phyloP scores from a whole-genome alignment of 2,329 filamentous ascomycete genomes.

The Verruconis gallopava region DNA sequence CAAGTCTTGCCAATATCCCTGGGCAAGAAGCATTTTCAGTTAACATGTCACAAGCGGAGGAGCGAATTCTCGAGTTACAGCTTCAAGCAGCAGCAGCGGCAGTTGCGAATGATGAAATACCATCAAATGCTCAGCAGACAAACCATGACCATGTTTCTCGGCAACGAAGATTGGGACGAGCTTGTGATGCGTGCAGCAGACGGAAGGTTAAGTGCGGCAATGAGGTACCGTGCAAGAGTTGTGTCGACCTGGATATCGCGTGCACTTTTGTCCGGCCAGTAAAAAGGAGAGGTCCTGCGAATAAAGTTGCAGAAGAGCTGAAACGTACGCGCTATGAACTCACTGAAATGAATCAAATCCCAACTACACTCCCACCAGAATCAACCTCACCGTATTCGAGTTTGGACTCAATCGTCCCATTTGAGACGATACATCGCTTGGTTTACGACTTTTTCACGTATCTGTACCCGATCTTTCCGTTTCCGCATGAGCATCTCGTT shows the following conservation, averaged over 20 bases:
- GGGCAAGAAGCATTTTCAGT: too few relatives aligned
- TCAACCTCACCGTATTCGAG: constrained; percentile 14
- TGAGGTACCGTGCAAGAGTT: constrained; percentile 54
- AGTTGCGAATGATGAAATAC: too few relatives aligned
- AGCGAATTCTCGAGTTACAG: too few relatives aligned
- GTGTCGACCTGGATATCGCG: constrained; percentile 50
- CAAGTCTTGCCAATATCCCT: too few relatives aligned
- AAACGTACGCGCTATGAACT: constrained; percentile 35
- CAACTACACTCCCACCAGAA: neutral
- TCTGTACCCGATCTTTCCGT: constrained; percentile 63
- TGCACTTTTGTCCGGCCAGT: constrained; percentile 55
- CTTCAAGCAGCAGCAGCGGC: too few relatives aligned
- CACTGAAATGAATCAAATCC: constrained; percentile 13
- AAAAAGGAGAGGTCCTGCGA: constrained; percentile 51
- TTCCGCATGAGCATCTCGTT: constrained; percentile 69
- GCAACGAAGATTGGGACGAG: constrained; percentile 15
- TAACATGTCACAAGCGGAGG: too few relatives aligned
- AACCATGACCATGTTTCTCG: neutral
- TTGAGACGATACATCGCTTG: constrained; percentile 50
- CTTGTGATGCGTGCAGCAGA: constrained; percentile 30
- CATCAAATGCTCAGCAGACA: too few relatives aligned
- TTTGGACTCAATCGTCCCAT: constrained; percentile 50
- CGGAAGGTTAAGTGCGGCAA: constrained; percentile 45
- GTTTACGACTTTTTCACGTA: constrained; percentile 78
- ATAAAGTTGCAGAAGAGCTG: constrained; percentile 52